Base-by-base conservation (phyloP, 2,329 filamentous ascomycete species). In the Ustulina deusta region DNA sequence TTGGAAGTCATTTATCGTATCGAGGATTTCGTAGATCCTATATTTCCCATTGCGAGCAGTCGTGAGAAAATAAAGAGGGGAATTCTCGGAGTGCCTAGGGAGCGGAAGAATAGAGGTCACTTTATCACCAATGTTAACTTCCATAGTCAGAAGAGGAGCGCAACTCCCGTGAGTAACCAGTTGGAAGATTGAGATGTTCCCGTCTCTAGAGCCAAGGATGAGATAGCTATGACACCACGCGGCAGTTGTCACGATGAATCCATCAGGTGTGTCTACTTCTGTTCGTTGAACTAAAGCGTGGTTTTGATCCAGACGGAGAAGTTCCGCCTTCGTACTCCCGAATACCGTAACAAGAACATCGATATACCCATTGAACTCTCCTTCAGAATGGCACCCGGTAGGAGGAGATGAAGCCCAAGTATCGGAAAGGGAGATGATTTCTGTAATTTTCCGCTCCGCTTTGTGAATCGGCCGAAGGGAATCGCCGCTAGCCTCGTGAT, bases 31-130 rank as follows among this genome's bases (percentile, higher is more conserved):
- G 74, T 85, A 93, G 56, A 95, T 88, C 44, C 91, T 87, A 73
- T 91, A 94, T 57, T 84, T 88, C 1, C 93, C 93, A 77, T 97
- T 92, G 61, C 94, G 88, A 44, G 91, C 91, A 3, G 91, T 93
- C 0, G 91, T 90, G 15, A 95, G 79, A 48, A 97, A 84, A 65
- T 87, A 84, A 22, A 61, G 66, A 54, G 68, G 29, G 58, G 72
- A 13, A 69, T 68, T 61, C n/a, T 71, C 68, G 36, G 73, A 58
- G 62, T 73, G 71, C 11, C 73, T 69, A 0, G 81, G 81, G 0
- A 88, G 80, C 10, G 83, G 79, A 0, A 84, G 73, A 36, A 97
- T 87, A 42, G 85, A 84, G 2, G 92, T 95, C 49, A 97, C 87
- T 7, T 91, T 87, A 74, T 97, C 86, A 38, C 80, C 80, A 49